Conservation (phyloP, 2,329 filamentous ascomycete genomes). For the Verticillium dahliae region DNA sequence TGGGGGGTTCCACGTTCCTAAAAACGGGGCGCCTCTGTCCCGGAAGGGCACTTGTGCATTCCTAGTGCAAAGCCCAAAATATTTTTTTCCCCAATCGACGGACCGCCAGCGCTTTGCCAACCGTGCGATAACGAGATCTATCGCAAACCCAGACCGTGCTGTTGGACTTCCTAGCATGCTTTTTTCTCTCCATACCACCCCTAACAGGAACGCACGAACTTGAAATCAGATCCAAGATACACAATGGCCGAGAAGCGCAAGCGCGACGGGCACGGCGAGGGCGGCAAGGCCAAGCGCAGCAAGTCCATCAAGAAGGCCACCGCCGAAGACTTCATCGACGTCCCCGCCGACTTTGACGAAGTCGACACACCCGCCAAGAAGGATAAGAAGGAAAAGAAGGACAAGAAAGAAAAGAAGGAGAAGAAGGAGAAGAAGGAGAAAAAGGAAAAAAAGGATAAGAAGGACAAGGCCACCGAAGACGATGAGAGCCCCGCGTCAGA, state of each 20-base stretch:
- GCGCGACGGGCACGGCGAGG: slow-evolving; percentile 13
- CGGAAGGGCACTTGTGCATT: background rate
- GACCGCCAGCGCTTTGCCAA: background rate
- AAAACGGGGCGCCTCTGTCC: too few relatives aligned
- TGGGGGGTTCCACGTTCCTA: too few relatives aligned
- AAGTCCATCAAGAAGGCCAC: slow-evolving; percentile 17
- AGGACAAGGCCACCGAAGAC: slow-evolving; percentile 11
- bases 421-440: slow-evolving; percentile 22
- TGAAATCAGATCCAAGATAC: background rate
- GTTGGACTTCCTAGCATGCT: background rate
- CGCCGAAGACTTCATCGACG: slow-evolving; percentile 12
- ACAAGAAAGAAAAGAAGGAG: slow-evolving; percentile 23
- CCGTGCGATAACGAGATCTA: background rate
- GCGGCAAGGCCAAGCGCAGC: slow-evolving; percentile 6
- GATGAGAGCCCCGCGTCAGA: slow-evolving; percentile 4
- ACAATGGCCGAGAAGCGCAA: slow-evolving; percentile 14
- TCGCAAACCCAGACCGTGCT: background rate
- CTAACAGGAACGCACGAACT: background rate
- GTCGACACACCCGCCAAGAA: slow-evolving; percentile 7
- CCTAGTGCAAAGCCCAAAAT: background rate
- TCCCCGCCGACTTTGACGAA: slow-evolving; percentile 7
- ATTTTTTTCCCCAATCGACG: background rate
- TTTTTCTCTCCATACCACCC: background rate
- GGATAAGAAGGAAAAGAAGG: slow-evolving; percentile 20
- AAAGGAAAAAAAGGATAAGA: slow-evolving; percentile 12